Base-by-base conservation (phyloP, 2,329 filamentous ascomycete genomes). In the Claviceps quebecensis region DNA sequence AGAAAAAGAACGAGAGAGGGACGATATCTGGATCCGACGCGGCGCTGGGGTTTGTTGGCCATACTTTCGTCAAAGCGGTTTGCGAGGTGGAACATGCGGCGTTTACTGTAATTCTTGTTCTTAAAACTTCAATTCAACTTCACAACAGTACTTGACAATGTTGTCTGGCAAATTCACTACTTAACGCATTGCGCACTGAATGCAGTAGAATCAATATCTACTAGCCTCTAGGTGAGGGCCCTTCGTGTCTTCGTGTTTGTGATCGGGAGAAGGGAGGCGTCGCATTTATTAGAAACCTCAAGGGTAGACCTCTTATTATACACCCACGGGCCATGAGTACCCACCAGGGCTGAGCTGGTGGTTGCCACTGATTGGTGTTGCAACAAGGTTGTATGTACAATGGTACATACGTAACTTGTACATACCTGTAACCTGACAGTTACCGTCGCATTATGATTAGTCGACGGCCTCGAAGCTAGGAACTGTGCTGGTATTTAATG, bases 21-120 rank as follows among this genome's bases (percentile, higher is more conserved):
- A 7, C 5, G 6, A 5, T 11, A 34, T 11, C 19, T n/a, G 17
- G 19, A 46, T 47, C 29, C 45, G 47, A 46, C 9, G 38, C 38
- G 43, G 47, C 49, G 49, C 23, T 26, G 52, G 44, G 39, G 49
- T 47, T 44, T 29, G 5, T 13, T 51, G 40, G 16, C 22, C 14
- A 34, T 38, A 5, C 45, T 23, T 40, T 16, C 40, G 23, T 2
- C 22, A 22, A 34, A 16, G n/a, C 38, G 34, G 26, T 41, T 13
- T 22, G 23, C 2, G 16, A 41, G n/a, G 37, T 23, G 29, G 37
- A 49, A 19, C 16, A 41, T 9, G 19, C 17, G 26, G n/a, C 47
- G 22, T 40, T 29, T 7, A 47, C 45, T 3, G 19, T 26, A 14
- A 34, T 4, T 11, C 4, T 34, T 34, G 9, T 34, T 11, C 29